Conservation (phyloP, 2,329 filamentous ascomycete genomes). For the Pestalotiopsis fici region DNA sequence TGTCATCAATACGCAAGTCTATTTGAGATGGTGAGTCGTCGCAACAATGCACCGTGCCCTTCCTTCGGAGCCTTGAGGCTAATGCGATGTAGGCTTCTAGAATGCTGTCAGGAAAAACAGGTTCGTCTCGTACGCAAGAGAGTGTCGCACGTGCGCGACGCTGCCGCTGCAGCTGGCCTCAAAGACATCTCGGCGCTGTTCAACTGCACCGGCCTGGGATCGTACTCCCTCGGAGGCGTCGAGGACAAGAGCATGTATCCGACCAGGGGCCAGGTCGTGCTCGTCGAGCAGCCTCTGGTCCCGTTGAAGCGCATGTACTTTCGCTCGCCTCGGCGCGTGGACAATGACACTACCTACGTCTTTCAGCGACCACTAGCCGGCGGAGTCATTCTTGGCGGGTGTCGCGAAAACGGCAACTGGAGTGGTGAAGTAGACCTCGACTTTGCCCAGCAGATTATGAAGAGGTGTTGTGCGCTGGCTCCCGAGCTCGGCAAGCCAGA, state of each 20-base stretch:
- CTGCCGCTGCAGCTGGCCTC: constrained; percentile 18
- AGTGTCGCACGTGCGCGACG: too few species aligned
- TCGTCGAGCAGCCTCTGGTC: constrained; percentile 36
- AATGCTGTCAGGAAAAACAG: too few species aligned
- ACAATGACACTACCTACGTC: constrained; percentile 42
- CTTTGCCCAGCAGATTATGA: constrained; percentile 32
- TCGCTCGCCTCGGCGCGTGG: constrained; percentile 39
- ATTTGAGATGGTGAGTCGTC: too few species aligned
- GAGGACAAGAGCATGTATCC: constrained; percentile 26
- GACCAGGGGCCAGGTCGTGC: constrained; percentile 31
- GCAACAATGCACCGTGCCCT: too few species aligned
- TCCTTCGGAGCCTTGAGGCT: too few species aligned
- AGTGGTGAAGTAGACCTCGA: constrained; percentile 26
- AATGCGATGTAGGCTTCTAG: too few species aligned
- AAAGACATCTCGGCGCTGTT: constrained; percentile 28
- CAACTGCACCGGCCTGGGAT: not conserved
- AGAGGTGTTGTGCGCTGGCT: constrained; percentile 31
- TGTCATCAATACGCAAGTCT: too few species aligned
- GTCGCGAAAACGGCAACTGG: constrained; percentile 32
- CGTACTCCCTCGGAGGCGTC: constrained; percentile 20
- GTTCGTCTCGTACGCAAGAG: too few species aligned
- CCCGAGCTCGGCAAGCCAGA: constrained; percentile 33
- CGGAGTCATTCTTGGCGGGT: constrained; percentile 34
- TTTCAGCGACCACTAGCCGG: constrained; percentile 40
- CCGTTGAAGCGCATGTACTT: constrained; percentile 42